Evolutionary conservation across 2,329 filamentous ascomycete genomes (phyloP).

Genomic region (Fusarium scirpi): DNA sequence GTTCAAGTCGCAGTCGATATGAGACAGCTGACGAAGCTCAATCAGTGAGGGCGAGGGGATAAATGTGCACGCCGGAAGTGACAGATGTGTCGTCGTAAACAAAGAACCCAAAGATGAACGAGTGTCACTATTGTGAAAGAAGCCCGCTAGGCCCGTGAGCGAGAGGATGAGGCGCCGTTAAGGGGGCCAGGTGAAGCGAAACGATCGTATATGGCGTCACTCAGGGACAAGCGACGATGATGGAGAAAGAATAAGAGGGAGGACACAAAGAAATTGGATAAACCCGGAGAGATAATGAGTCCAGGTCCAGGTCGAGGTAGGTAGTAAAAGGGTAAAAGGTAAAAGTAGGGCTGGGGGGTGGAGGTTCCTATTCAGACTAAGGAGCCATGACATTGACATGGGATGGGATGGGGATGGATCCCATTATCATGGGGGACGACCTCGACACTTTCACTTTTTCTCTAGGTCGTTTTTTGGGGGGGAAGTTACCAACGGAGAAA

Average conservation of each 20-base stretch:
- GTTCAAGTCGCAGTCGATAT: constrained; percentile 12
- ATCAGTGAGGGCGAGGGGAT: constrained; percentile 10
- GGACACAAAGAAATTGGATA: constrained; percentile 36
- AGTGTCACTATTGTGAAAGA: constrained; percentile 30
- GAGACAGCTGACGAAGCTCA: constrained; percentile 12
- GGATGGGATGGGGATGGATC: constrained; percentile 29
- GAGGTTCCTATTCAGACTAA: constrained; percentile 31
- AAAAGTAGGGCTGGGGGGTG: constrained; percentile 42
- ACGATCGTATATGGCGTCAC: constrained; percentile 35
- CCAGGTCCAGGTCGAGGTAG: neutral
- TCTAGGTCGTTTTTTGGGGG: constrained; percentile 12
- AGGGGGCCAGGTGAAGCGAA: constrained; percentile 27
- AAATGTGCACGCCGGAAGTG: neutral
- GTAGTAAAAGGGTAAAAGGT: constrained; percentile 7
- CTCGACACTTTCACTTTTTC: constrained; percentile 13
- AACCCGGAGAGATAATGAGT: constrained; percentile 18
- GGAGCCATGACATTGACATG: constrained; percentile 40
- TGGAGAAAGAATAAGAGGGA: constrained; percentile 21
- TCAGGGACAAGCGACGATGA: constrained; percentile 35
- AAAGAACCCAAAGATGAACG: constrained; percentile 32
- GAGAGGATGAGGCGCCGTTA: constrained; percentile 33
- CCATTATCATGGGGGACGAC: constrained; percentile 40
- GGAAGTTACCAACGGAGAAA: constrained; percentile 26
- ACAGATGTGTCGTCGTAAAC: constrained; percentile 10
- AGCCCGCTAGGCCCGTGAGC: constrained; percentile 26